Base-by-base conservation (phyloP, 805 yeast species). In the Cyberlindnera maclurae region DNA sequence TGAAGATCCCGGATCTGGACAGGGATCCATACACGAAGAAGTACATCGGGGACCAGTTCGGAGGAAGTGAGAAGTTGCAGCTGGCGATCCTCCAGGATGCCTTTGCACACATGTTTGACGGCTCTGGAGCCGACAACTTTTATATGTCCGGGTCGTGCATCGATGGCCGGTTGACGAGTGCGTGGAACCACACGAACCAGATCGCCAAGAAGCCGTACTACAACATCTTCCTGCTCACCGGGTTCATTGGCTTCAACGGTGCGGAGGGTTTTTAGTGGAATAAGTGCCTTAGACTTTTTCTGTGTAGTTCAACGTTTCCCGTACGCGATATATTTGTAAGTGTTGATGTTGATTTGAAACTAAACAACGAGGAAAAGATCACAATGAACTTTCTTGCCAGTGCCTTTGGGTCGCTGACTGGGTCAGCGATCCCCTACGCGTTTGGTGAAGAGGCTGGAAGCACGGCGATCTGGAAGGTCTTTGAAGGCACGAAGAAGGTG, bases 131-230 rank as follows among this genome's bases (percentile, higher is more conserved):
- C 9, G 87, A 82, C 53, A 83, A 83, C 57, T 83, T 80, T 57
- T 82, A 79, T 55, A 82, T 82, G 68, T 85, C 88, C 24, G 94
- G 94, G 2, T 77, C 85, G 3, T 83, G 94, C 60, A 83, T 83
- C 36, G 94, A 83, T 57, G 94, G 93, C 15, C 72, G 89, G 38
- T 63, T 83, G 34, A 83, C 93, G 0, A 75, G 83, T 38, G 85
- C 88, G 3, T 84, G 90, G 86, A 84, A 82, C 51, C 84, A 85
- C 70, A 82, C 88, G 39, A 83, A 82, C 54, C 71, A 71, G 45
- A 75, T 83, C 30, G 62, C 77, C 18, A 79, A 81, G 53, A 82
- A 81, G 50, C 68, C 71, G n/a, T 83, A 80, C 56, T 73, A 68
- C 49, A 64, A 63, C 51, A 65, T 77, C 34, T 82, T 83, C 56